Base-by-base conservation (phyloP, 2,329 filamentous ascomycete species). In the Aspergillus sp. region DNA sequence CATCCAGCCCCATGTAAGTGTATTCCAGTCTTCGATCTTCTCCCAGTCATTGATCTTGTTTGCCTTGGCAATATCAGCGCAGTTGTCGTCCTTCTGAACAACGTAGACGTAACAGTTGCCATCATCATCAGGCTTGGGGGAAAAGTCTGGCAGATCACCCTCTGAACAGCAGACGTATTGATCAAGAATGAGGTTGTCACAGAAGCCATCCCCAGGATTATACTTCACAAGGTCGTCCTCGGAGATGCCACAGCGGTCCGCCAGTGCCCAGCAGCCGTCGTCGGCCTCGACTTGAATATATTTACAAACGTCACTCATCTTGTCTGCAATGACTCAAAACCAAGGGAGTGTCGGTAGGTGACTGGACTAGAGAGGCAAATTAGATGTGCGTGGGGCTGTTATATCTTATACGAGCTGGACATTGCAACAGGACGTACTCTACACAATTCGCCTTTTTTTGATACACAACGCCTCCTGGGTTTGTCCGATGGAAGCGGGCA, bases 1-100 rank as follows among this genome's bases (percentile, higher is more conserved):
- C 9, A 48, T 66, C 75, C 76, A 80, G 19, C 73, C 77, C 79
- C 79, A 81, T 5, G 78, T 81, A 1, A 74, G 66, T 4, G 68
- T 73, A 61, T 81, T 81, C 23, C 70, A 72, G 0, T 55, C 54
- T 25, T 75, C 69, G 11, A 83, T 31, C 9, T 4, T 68, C 2
- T 79, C 65, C 0, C 69, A 62, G 0, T 65, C 59, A 0, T 69
- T 77, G 5, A 82, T 63, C 9, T 65, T 60, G 56, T 79, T 56
- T 1, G 59, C 55, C 1, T 61, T 62, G 2, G 62, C 63, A 5
- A 66, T 66, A 54, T 15, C 69, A 51, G 46, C 70, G 73, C 33
- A 64, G 4, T 8, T 75, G 50, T 81, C 79, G 8, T 64, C 62
- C 0, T 57, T 21, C 17, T 71, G 37, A 19, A 79, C 64, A 3